Percentiles rank a stretch among this genome's conserved stretches.
These are phyloP conservation scores for Arachis hypogaea DNA, from an alignment of 306 rosid genomes.

Conservation along the genomic window DNA sequence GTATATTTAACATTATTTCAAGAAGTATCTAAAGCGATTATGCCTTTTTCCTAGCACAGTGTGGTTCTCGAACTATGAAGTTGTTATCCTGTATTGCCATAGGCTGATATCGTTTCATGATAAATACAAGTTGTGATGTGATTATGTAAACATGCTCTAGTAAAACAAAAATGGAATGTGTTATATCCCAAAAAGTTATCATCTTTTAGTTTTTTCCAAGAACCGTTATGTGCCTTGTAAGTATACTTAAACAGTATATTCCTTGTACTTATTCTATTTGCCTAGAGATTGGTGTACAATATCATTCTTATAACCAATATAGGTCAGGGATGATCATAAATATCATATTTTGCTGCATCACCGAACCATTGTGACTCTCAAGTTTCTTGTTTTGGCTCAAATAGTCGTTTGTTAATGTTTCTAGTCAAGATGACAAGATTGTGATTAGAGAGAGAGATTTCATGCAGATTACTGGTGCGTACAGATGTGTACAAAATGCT, in stretches of 20 bases:
- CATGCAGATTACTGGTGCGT: conserved; percentile 62
- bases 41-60: conserved; percentile 4
- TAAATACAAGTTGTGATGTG: conserved; percentile 3
- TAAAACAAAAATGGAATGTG: conserved; percentile 15
- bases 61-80: conserved; percentile 13
- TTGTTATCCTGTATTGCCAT: conserved; percentile 14
- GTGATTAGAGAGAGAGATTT: conserved; percentile 36
- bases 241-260: conserved; percentile 15
- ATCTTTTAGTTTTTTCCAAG: conserved; percentile 22
- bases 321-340: conserved; percentile 14
- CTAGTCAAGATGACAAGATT: conserved; percentile 35
- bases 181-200: background rate
- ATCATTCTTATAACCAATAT: background rate
- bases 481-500: conserved; percentile 55
- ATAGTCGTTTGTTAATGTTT: conserved; percentile 31
- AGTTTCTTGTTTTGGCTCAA: conserved; percentile 27
- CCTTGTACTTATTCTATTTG: conserved; percentile 26
- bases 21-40: conserved; percentile 3
- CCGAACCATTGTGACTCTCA: conserved; percentile 29
- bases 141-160: conserved; percentile 23
- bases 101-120: conserved; percentile 25
- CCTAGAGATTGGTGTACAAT: conserved; percentile 15
- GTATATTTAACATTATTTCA: conserved; percentile 1
- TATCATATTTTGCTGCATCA: conserved; percentile 20
- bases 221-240: background rate